Percentiles rank a stretch among this genome's conserved stretches.
Conservation (phyloP, 164 flowering plant species). For the Amborella trichopoda region DNA sequence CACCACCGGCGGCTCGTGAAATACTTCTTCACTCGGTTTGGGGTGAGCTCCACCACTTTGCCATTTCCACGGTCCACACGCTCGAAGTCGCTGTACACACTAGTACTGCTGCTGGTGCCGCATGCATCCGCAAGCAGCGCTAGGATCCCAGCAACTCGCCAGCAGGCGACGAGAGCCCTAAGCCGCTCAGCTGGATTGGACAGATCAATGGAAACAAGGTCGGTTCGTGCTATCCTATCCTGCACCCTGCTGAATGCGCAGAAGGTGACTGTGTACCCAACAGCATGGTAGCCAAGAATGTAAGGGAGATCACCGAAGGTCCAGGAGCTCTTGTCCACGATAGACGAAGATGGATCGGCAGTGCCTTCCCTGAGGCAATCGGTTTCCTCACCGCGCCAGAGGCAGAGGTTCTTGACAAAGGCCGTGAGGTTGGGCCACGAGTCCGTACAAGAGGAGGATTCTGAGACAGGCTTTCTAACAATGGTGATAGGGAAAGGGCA, state of each 20-base stretch:
- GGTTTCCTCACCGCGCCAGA: slow-evolving; percentile 74
- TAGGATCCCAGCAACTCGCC: slow-evolving; percentile 41
- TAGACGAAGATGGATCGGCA: slow-evolving; percentile 32
- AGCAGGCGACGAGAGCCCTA: slow-evolving; percentile 54
- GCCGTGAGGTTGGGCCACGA: slow-evolving; percentile 68
- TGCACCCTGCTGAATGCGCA: slow-evolving; percentile 49
- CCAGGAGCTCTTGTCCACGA: slow-evolving; percentile 49
- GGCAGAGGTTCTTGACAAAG: slow-evolving; percentile 41
- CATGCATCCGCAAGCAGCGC: slow-evolving; percentile 35
- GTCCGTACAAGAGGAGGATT: slow-evolving; percentile 14
- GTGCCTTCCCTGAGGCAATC: slow-evolving; percentile 41
- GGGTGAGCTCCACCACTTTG: slow-evolving; percentile 35
- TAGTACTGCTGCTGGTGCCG: slow-evolving; percentile 7
- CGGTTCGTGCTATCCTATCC: slow-evolving; percentile 43
- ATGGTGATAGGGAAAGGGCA: slow-evolving; percentile 32
- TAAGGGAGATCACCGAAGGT: slow-evolving; percentile 51
- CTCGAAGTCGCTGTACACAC: slow-evolving; percentile 42
- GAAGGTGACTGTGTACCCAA: slow-evolving; percentile 44
- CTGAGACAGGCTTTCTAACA: slow-evolving; percentile 28
- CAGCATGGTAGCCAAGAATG: slow-evolving; percentile 53
- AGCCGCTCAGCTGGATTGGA: slow-evolving; percentile 39
- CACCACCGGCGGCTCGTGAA: slow-evolving; percentile 36
- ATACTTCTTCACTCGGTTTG: slow-evolving; percentile 21
- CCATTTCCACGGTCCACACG: slow-evolving; percentile 33
- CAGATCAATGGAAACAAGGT: slow-evolving; percentile 41